These are phyloP conservation scores for Boletus subparvulus DNA, from an alignment of 768 basidiomycete genomes.

Conservation along the genomic window DNA sequence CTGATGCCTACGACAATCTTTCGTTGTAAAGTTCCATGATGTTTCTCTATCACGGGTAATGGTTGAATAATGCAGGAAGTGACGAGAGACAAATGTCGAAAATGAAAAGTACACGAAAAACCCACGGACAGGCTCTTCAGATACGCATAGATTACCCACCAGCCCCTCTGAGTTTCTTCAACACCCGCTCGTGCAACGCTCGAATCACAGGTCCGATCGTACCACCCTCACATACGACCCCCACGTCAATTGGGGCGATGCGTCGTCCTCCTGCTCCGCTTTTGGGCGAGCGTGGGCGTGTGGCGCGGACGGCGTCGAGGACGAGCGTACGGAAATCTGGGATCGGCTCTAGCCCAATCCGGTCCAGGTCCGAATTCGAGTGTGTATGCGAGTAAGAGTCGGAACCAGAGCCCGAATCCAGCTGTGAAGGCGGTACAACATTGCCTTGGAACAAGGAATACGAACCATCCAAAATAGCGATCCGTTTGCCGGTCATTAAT, in stretches of 20 bases:
- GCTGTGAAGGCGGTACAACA: background rate
- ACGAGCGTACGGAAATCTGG: constrained; percentile 56
- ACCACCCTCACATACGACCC: constrained; percentile 56
- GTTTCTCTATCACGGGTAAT: too few species aligned
- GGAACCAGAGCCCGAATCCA: background rate
- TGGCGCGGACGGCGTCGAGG: constrained; percentile 45
- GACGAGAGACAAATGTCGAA: background rate
- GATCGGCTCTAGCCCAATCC: constrained; percentile 54
- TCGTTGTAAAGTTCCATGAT: too few species aligned
- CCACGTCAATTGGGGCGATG: constrained; percentile 58
- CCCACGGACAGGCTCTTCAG: background rate
- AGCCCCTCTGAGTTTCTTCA: constrained; percentile 24
- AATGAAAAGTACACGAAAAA: background rate
- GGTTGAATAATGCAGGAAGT: too few species aligned
- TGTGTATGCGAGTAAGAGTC: background rate
- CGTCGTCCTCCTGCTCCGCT: constrained; percentile 29
- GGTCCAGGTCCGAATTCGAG: background rate
- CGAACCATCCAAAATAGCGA: constrained; percentile 75
- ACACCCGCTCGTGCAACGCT: constrained; percentile 50
- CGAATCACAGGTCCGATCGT: constrained; percentile 48
- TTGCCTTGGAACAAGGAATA: constrained; percentile 48
- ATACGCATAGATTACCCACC: constrained; percentile 11
- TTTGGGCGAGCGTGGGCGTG: constrained; percentile 11
- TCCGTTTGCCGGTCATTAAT: constrained; percentile 61
- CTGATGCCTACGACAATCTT: too few species aligned